Conservation (phyloP, 2,329 filamentous ascomycete species). For the Hymenoscyphus albidus region DNA sequence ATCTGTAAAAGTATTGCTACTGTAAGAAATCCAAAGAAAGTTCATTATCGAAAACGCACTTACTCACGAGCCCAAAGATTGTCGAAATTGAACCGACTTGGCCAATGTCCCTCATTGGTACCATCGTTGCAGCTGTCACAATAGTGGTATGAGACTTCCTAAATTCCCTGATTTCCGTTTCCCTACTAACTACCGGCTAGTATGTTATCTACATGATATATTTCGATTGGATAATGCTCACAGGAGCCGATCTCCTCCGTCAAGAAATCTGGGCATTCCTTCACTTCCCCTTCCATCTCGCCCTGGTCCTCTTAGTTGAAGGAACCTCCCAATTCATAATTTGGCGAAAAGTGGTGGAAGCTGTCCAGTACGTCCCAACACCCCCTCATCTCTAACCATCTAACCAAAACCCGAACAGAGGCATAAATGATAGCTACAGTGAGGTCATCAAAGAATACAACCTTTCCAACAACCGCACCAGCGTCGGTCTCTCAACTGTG, state of each 20-base stretch:
- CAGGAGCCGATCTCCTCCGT: slow-evolving; percentile 22
- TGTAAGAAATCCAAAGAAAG: slow-evolving; percentile 8
- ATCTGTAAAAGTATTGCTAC: slow-evolving; percentile 24
- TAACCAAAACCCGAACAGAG: background rate
- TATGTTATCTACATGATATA: slow-evolving; percentile 31
- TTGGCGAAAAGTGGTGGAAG: slow-evolving; percentile 26
- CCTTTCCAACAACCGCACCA: background rate
- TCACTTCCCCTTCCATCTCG: slow-evolving; percentile 55
- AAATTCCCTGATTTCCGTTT: background rate
- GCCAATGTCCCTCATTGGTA: slow-evolving; percentile 15
- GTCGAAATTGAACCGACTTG: slow-evolving; percentile 14
- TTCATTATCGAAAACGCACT: background rate
- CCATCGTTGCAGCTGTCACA: slow-evolving; percentile 16
- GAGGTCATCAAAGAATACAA: slow-evolving; percentile 1
- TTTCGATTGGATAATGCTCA: slow-evolving; percentile 24
- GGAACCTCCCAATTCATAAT: slow-evolving; percentile 35
- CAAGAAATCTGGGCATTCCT: slow-evolving; percentile 40
- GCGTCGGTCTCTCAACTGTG: background rate
- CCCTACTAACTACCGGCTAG: slow-evolving; percentile 3
- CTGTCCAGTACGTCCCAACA: slow-evolving; percentile 12
- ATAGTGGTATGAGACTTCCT: slow-evolving; percentile 16
- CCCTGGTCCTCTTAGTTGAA: slow-evolving; percentile 53
- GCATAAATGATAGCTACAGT: slow-evolving; percentile 1
- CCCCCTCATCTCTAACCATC: background rate
- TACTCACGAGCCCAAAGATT: slow-evolving; percentile 9